Conservation (phyloP, 257 asterid species). For the Solanum neorickii region DNA sequence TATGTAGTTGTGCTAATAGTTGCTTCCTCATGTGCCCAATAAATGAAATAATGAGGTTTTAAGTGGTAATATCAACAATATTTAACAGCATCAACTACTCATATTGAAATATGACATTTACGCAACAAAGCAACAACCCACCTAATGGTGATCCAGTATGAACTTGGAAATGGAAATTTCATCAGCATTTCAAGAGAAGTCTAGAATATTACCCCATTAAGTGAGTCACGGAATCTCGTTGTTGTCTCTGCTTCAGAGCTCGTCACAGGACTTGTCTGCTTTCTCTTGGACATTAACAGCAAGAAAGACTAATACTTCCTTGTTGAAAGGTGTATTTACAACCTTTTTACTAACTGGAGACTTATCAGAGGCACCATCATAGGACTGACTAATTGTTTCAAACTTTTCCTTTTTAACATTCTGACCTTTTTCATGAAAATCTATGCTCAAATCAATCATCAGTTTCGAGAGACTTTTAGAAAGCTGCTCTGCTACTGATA, state of each 20-base stretch:
- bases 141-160: not conserved
- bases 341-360: slow-evolving; percentile 39
- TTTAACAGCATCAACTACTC: not conserved
- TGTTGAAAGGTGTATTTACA: slow-evolving; percentile 30
- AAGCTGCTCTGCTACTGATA: slow-evolving; percentile 80
- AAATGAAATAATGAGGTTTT: not conserved
- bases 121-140: not conserved
- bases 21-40: not conserved
- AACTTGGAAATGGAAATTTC: not conserved
- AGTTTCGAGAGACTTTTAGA: slow-evolving; percentile 68
- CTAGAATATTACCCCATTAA: slow-evolving; percentile 43
- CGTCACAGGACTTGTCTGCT: slow-evolving; percentile 31
- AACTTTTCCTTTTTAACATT: slow-evolving; percentile 58
- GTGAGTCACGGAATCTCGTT: slow-evolving; percentile 66
- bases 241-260: slow-evolving; percentile 62
- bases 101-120: not conserved
- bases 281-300: slow-evolving; percentile 33
- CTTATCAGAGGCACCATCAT: slow-evolving; percentile 23
- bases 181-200: not conserved
- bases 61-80: not conserved
- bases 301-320: slow-evolving; percentile 28
- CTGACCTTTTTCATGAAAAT: slow-evolving; percentile 32
- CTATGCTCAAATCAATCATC: slow-evolving; percentile 59
- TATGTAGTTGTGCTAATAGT: not conserved
- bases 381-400: slow-evolving; percentile 71